Percentiles rank a stretch among this genome's conserved stretches.
Evolutionary conservation across 371 early-diverging fungal genomes (phyloP).

Genomic region (Lichtheimia ramosa): DNA sequence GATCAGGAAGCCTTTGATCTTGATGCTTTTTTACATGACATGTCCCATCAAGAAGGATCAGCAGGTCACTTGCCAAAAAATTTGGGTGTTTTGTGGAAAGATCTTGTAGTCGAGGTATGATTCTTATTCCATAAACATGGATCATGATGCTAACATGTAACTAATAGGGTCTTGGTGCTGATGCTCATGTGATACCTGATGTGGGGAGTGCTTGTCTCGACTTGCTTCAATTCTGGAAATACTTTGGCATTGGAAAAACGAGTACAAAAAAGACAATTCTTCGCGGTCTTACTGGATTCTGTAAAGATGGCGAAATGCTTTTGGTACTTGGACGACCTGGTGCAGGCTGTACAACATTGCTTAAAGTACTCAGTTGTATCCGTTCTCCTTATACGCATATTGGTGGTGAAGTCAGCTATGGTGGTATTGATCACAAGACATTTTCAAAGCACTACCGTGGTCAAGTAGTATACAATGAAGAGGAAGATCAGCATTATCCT

Average conservation of each 20-base stretch:
- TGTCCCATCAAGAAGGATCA: constrained; percentile 3
- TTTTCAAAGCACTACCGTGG: constrained; percentile 56
- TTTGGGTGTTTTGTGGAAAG: constrained; percentile 51
- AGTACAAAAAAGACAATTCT: constrained; percentile 36
- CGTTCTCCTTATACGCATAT: constrained; percentile 57
- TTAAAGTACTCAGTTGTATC: constrained; percentile 66
- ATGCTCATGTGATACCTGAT: constrained; percentile 34
- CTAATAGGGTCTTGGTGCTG: constrained; percentile 38
- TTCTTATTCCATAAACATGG: neutral
- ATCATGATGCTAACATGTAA: neutral
- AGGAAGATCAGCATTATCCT: constrained; percentile 73
- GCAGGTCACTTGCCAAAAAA: constrained; percentile 33
- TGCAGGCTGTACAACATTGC: constrained; percentile 67
- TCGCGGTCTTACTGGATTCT: constrained; percentile 56
- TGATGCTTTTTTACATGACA: constrained; percentile 27
- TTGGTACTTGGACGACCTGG: constrained; percentile 74
- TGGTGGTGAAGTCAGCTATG: constrained; percentile 56
- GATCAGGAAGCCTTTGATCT: constrained; percentile 29
- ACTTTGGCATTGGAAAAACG: constrained; percentile 13
- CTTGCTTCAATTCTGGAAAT: constrained; percentile 28
- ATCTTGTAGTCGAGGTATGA: constrained; percentile 36
- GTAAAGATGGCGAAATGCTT: constrained; percentile 70
- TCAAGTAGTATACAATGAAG: constrained; percentile 67
- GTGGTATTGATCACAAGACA: constrained; percentile 55
- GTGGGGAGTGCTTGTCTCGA: constrained; percentile 13